phyloP scores from a whole-genome alignment of 2,329 filamentous ascomycete genomes.

The Penicillium oxalicum region DNA sequence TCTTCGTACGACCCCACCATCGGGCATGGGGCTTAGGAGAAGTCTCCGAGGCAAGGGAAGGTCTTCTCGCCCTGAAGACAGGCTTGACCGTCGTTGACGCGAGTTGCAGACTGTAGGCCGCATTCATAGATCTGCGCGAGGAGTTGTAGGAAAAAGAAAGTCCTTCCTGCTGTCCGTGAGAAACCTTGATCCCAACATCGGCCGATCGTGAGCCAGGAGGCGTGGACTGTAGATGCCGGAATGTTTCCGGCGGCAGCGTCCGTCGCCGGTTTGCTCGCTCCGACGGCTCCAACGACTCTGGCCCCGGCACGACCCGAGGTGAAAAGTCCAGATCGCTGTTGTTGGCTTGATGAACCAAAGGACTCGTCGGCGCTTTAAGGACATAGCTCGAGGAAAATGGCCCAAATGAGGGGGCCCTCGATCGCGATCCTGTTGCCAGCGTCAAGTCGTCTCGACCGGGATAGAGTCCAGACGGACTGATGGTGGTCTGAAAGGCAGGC shows the following conservation, averaged over 20 bases:
- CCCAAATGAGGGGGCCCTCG: conserved; percentile 56
- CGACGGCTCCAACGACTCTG: conserved; percentile 44
- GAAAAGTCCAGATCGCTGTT: conserved; percentile 69
- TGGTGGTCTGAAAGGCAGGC: conserved; percentile 20
- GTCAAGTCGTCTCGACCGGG: conserved; percentile 13
- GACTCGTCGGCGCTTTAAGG: conserved; percentile 84
- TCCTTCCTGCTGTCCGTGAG: conserved; percentile 52
- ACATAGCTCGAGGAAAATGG: conserved; percentile 74
- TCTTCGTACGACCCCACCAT: conserved; percentile 99
- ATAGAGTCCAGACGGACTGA: conserved; percentile 13
- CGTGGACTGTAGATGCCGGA: conserved; percentile 46
- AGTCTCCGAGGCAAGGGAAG: conserved; percentile 66
- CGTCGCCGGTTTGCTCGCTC: conserved; percentile 58
- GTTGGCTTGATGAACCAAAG: conserved; percentile 80
- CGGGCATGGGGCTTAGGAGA: conserved; percentile 82
- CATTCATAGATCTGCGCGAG: conserved; percentile 67
- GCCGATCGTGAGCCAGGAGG: conserved; percentile 34
- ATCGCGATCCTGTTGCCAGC: conserved; percentile 22
- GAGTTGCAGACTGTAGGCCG: conserved; percentile 47
- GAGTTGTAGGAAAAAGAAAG: conserved; percentile 65
- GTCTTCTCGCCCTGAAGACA: conserved; percentile 49
- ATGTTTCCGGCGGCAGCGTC: conserved; percentile 61
- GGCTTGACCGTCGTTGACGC: conserved; percentile 40
- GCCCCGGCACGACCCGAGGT: conserved; percentile 44
- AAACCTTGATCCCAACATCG: conserved; percentile 40